phyloP scores from a whole-genome alignment of 2,329 filamentous ascomycete species.

The Verticillium zaregamsianum region DNA sequence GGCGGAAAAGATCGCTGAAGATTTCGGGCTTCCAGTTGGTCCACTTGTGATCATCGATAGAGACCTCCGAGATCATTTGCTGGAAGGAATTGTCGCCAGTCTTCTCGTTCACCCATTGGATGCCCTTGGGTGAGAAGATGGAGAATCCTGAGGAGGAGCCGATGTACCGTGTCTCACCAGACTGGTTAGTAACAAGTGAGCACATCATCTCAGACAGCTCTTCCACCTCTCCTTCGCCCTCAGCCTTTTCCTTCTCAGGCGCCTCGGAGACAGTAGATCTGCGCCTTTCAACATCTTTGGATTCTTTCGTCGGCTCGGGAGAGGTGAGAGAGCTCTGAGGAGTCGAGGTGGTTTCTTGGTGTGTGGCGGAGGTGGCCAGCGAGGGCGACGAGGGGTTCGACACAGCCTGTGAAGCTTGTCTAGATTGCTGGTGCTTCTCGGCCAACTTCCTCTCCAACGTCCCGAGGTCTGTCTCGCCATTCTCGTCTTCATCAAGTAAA shows the following conservation, averaged over 20 bases:
- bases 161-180: constrained; percentile 92
- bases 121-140: constrained; percentile 96
- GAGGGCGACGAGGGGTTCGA: constrained; percentile 51
- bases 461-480: constrained; percentile 80
- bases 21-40: constrained; percentile 98
- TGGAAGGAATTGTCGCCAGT: constrained; percentile 95
- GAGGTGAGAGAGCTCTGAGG: constrained; percentile 53
- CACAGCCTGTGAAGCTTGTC: constrained; percentile 40
- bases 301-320: constrained; percentile 39
- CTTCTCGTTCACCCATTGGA: constrained; percentile 97
- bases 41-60: constrained; percentile 91
- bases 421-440: constrained; percentile 51
- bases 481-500: constrained; percentile 79
- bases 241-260: constrained; percentile 37
- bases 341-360: constrained; percentile 39
- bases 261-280: not conserved
- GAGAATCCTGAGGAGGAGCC: constrained; percentile 97
- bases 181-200: constrained; percentile 90
- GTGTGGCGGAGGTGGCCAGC: constrained; percentile 34
- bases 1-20: constrained; percentile 85
- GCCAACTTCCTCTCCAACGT: constrained; percentile 75
- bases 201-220: constrained; percentile 98
- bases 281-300: constrained; percentile 14
- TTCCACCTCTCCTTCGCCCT: constrained; percentile 69
- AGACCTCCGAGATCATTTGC: constrained; percentile 88